phyloP scores from a whole-genome alignment of 1,284 basidiomycete genomes.

The Ustilago tritici region DNA sequence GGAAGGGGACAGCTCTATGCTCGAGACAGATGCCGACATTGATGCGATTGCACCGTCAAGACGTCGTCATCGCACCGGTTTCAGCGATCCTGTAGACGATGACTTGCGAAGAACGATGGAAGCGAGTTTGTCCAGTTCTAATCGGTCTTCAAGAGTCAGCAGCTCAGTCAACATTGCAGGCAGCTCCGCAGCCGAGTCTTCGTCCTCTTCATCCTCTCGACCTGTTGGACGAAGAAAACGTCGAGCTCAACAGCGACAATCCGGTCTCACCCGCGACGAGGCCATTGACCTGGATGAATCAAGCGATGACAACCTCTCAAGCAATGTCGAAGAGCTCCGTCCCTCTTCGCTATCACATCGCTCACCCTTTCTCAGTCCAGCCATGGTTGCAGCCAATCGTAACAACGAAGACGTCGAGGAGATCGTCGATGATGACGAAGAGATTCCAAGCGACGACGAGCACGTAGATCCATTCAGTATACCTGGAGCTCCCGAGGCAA shows the following conservation, averaged over 20 bases:
- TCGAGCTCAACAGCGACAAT: constrained; percentile 44
- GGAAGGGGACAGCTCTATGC: constrained; percentile 16
- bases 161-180: constrained; percentile 12
- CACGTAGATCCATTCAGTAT: constrained; percentile 47
- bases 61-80: constrained; percentile 29
- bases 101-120: constrained; percentile 52
- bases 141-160: constrained; percentile 19
- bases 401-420: constrained; percentile 52
- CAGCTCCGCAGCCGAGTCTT: constrained; percentile 8
- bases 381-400: constrained; percentile 42
- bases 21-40: constrained; percentile 60
- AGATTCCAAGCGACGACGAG: constrained; percentile 45
- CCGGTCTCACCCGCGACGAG: constrained; percentile 40
- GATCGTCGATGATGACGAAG: constrained; percentile 46
- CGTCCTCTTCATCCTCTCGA: constrained; percentile 24
- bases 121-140: constrained; percentile 35
- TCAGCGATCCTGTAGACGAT: constrained; percentile 38
- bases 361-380: constrained; percentile 49
- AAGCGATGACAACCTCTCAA: constrained; percentile 21
- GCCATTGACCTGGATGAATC: constrained; percentile 50
- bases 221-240: constrained; percentile 35
- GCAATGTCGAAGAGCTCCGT: constrained; percentile 34
- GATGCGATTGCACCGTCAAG: constrained; percentile 60
- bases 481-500: constrained; percentile 48
- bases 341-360: constrained; percentile 31